Evolutionary conservation across 1,284 basidiomycete species (phyloP), one percentile per base, ranked within the genome.

Genomic region (Takashimella koratensis): DNA sequence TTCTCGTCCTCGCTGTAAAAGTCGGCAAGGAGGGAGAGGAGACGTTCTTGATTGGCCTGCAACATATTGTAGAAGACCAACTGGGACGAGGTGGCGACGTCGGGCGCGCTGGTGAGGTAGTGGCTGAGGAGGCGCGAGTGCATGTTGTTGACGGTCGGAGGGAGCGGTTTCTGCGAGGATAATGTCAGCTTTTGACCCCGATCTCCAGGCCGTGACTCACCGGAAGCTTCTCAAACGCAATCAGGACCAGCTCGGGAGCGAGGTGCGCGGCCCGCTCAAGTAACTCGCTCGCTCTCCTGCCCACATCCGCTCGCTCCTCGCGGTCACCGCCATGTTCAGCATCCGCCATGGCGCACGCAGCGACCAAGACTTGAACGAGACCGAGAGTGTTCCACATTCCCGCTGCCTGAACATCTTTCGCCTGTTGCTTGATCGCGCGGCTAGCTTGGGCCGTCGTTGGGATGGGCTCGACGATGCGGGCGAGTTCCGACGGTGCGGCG

Each of bases 11-110:
- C 92, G 48, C 86, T 82, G 74, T 98, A 98, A 70, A 93, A 94
- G 64, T 91, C 89, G 47, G 86, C 83, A 74, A 98, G 87, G 2
- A 90, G 88, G 52, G 86, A 84, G 6, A 91, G 86, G 47, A 98
- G 82, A 68, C 93, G 89, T 0, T 84, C 79, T 1, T 87, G 88
- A 65, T 94, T 85, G 47, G 89, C 88, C 67, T 94, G 88, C 87
- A 90, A 95, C 56, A 98, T 85, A 53, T 91, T 83, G 84, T 95
- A 90, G 78, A 98, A 98, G 53, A 98, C 94, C 21, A 98, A 83
- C 63, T 95, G 90, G 64, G 95, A 90, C 62, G 93, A 93, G 20
- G 84, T 86, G 2, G 63, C 22, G 10, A 8, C 10, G 16, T 8
- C 16, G 3, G 53, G 49, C 5, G 65, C 53, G 23, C 63, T 62